These are phyloP conservation scores for Moniliella sp. DNA, from an alignment of 1,284 basidiomycete genomes.

Conservation along the genomic window DNA sequence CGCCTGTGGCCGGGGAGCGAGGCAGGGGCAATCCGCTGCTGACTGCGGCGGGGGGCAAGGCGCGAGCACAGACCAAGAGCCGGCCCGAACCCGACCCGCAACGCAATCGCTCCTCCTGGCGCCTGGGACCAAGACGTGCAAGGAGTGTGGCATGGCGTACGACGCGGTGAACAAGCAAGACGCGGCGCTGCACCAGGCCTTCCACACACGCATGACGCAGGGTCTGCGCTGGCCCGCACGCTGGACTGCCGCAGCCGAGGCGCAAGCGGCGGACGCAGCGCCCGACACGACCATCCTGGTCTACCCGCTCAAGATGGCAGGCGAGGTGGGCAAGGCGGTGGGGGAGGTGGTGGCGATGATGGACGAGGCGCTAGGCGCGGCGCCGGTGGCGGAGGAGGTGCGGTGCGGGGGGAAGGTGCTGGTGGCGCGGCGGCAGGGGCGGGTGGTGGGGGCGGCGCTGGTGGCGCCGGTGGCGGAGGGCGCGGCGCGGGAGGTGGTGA, in stretches of 20 bases:
- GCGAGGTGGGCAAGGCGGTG: neutral
- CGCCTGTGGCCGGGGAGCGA: too few species aligned
- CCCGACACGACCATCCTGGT: neutral
- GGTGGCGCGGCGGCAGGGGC: conserved; percentile 8
- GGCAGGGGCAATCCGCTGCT: too few species aligned
- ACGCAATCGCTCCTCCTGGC: too few species aligned
- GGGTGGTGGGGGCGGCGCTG: conserved; percentile 12
- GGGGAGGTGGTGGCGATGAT: conserved; percentile 10
- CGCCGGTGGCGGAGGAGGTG: conserved; percentile 4
- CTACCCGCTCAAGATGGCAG: conserved; percentile 1
- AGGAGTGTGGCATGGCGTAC: conserved; percentile 21
- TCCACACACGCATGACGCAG: conserved; percentile 12
- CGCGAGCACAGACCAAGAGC: too few species aligned
- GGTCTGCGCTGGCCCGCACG: conserved; percentile 19
- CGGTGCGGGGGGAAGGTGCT: conserved; percentile 9
- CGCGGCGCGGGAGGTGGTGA: conserved; percentile 10
- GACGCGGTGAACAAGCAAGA: conserved; percentile 16
- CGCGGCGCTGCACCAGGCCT: conserved; percentile 10
- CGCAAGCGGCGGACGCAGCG: neutral
- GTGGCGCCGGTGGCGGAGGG: conserved; percentile 7
- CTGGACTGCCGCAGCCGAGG: conserved; percentile 4
- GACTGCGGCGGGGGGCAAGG: too few species aligned
- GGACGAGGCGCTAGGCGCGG: conserved; percentile 18
- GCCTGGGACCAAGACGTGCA: too few species aligned
- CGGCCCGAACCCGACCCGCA: too few species aligned